Evolutionary conservation across 2,329 filamentous ascomycete genomes (phyloP).

Genomic region (Aureobasidium sp.): DNA sequence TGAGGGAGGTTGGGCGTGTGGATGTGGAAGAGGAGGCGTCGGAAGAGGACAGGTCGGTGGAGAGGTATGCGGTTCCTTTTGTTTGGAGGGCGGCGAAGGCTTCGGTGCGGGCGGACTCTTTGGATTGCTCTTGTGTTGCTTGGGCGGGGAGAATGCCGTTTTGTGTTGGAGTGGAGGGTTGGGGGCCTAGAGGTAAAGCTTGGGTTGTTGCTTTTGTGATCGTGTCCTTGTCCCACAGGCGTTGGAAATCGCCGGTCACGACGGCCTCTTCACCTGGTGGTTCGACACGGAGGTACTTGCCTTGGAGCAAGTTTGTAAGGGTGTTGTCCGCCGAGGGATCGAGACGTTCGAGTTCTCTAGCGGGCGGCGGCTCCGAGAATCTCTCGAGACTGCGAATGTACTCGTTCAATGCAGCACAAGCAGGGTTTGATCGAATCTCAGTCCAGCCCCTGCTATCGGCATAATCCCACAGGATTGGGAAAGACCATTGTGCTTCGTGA

Average conservation of each 20-base stretch:
- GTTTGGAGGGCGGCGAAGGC: conserved; percentile 40
- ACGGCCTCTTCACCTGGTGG: conserved; percentile 34
- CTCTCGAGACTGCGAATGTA: conserved; percentile 40
- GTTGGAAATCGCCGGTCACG: conserved; percentile 34
- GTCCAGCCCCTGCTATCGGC: conserved; percentile 32
- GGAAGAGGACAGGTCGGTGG: conserved; percentile 23
- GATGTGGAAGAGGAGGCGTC: conserved; percentile 18
- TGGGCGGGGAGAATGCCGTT: not conserved
- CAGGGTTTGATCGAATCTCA: conserved; percentile 32
- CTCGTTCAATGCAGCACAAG: conserved; percentile 36
- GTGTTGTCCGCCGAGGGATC: conserved; percentile 39
- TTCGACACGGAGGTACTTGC: conserved; percentile 39
- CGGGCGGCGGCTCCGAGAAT: conserved; percentile 34
- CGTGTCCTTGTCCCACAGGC: conserved; percentile 28
- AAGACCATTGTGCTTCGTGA: conserved; percentile 46
- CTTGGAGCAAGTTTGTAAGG: conserved; percentile 39
- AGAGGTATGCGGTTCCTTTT: conserved; percentile 42
- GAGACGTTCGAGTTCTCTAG: conserved; percentile 34
- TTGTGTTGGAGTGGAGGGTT: conserved; percentile 10
- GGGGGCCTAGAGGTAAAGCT: conserved; percentile 26
- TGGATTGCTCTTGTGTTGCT: conserved; percentile 17
- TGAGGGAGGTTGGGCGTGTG: conserved; percentile 29
- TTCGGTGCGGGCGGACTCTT: conserved; percentile 15
- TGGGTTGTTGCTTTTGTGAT: not conserved
- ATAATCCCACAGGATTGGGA: conserved; percentile 38